Base-by-base conservation (phyloP, 73 alveolate genomes). In the Tetrahymena borealis region DNA sequence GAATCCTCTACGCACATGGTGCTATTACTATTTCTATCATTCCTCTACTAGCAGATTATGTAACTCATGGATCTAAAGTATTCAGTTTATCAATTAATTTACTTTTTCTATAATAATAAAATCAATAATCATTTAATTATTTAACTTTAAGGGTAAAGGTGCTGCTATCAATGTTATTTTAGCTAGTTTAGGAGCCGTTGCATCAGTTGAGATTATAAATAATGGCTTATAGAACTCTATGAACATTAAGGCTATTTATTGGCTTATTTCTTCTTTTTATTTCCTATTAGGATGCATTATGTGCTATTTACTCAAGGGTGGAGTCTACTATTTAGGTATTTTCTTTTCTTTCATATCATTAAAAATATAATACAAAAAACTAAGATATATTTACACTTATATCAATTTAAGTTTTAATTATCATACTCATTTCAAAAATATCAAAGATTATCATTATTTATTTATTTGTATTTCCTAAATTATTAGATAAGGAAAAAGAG, bases 151-250 rank as follows among this genome's bases (percentile, higher is more conserved):
- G 91, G 95, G 95, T 32, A 93, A 78, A 33, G 95, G 93, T 10
- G 90, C 95, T 10, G 95, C 95, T 39, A 33, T 93, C 7, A 93
- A 93, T 93, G 95, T 93, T 24, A 42, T 93, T 40, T 33, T 93
- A 12, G 95, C 95, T 3, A 92, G 93, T n/a, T 85, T 93, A 20
- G 95, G 95, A 85, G 95, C 95, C 12, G 90, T 93, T 38, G 90
- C 91, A 32, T 93, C 95, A 38, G 95, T 92, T 6, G 91, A 91
- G 39, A 92, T 93, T 79, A 93, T 93, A 0, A 93, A 91, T 39
- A 93, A 93, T 60, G 85, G 85, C 4, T 15, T 60, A n/a, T 60
- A 60, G 37, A 60, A 60, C 28, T 60, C 85, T 2, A 60, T 60
- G 85, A 60, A 60, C 28, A 28, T 60, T 24, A 60, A 60, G 28